Base-by-base conservation (phyloP, 2,329 filamentous ascomycete genomes). In the Hypoxylon sp. region DNA sequence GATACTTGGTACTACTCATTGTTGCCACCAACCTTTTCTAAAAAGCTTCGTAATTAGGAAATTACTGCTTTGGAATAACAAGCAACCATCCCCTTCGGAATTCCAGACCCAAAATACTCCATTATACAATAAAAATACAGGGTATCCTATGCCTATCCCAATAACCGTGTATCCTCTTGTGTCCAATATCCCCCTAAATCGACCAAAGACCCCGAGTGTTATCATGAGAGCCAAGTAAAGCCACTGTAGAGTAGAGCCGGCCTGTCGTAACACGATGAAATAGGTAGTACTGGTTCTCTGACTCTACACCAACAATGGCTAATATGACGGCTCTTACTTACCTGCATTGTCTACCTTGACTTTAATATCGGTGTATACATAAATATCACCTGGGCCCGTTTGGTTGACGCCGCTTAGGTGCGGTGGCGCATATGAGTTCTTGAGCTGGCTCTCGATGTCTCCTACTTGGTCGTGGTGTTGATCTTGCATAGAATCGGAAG, bases 301-400 rank as follows among this genome's bases (percentile, higher is more conserved):
- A 27, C 14, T 50, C 2, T 50, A 50, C 14, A 13, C 46, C 6
- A 49, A 49, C 20, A 27, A 3, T 25, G 17, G 17, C 10, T 57
- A 2, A 7, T 20, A 48, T 20, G 6, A 30, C 14, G 2, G 35
- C 25, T 17, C 31, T 60, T 14, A n/a, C 27, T 42, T 53, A 44
- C 48, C 14, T 11, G 55, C 58, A 33, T 64, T 59, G 20, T 35
- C 64, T n/a, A 69, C 64, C 3, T 64, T 40, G 8, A 73, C 61
- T 58, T 61, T 42, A 4, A 73, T 69, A 46, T 73, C 66, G 6
- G 68, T 73, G 27, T 25, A 66, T 25, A 73, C 71, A 13, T 66
- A 33, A 11, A 73, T 73, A 58, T 71, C 59, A 6, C 11, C 25
- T 35, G 40, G 27, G 8, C 22, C 25, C 17, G 22, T 6, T 31